Evolutionary conservation across 495 filamentous ascomycete genomes (phyloP).

Genomic region (Neohortaea acidophila): DNA sequence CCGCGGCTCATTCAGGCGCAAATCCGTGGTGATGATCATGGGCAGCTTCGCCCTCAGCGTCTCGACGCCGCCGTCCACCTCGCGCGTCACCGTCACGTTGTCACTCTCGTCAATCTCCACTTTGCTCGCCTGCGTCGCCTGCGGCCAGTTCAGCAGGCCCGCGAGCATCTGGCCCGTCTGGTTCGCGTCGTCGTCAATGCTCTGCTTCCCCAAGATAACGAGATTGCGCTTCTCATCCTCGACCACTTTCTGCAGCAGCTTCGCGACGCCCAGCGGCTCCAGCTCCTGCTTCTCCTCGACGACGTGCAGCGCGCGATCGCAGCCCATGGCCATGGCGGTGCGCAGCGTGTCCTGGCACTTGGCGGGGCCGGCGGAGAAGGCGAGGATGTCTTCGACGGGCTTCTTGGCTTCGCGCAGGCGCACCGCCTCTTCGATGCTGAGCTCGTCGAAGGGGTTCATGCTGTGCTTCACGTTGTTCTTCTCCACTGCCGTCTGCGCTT

Average conservation of each 20-base stretch:
- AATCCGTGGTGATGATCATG: conserved; percentile 85
- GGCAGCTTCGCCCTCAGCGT: conserved; percentile 72
- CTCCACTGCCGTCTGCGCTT: conserved; percentile 83
- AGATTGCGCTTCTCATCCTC: conserved; percentile 73
- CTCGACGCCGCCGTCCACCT: conserved; percentile 92
- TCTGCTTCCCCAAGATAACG: conserved; percentile 90
- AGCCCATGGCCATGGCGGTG: conserved; percentile 97
- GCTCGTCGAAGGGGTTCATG: conserved; percentile 98
- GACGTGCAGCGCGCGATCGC: conserved; percentile 78
- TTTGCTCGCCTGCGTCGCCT: conserved; percentile 82
- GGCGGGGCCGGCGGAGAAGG: conserved; percentile 68
- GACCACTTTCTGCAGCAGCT: conserved; percentile 65
- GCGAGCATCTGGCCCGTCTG: conserved; percentile 99
- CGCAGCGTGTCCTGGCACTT: conserved; percentile 78
- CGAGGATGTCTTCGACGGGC: conserved; percentile 74
- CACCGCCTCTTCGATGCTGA: conserved; percentile 89
- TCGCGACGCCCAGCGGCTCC: conserved; percentile 86
- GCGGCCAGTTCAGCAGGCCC: conserved; percentile 76
- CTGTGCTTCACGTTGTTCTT: conserved; percentile 85
- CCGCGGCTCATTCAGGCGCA: conserved; percentile 85
- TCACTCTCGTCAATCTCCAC: conserved; percentile 51
- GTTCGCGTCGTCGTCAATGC: conserved; percentile 85
- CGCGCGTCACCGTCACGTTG: conserved; percentile 57
- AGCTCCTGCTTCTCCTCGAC: conserved; percentile 51
- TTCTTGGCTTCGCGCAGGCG: conserved; percentile 67